phyloP scores from a whole-genome alignment of 257 asterid genomes.

The Cruciata laevipes region DNA sequence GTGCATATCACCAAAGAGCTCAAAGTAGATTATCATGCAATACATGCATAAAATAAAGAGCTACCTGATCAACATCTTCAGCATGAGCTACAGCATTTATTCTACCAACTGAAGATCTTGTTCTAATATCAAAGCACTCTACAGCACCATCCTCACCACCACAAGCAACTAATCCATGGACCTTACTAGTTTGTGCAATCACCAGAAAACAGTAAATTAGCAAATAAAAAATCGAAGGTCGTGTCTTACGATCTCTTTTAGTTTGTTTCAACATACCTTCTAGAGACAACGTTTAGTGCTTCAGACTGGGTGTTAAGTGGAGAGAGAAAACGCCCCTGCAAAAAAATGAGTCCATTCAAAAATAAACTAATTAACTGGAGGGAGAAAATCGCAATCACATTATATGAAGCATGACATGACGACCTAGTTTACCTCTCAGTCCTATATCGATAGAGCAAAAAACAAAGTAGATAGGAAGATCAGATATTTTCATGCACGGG shows the following conservation, averaged over 20 bases:
- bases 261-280: constrained; percentile 43
- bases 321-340: constrained; percentile 86
- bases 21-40: not conserved
- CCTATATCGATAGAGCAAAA: no score
- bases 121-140: constrained; percentile 88
- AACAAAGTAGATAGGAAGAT: not conserved
- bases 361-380: not conserved
- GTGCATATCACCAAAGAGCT: no score
- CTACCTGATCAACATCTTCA: constrained; percentile 70
- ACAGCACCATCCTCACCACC: constrained; percentile 98
- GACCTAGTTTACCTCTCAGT: not conserved
- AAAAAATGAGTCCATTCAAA: constrained; percentile 11
- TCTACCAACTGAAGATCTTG: constrained; percentile 85
- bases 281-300: constrained; percentile 83
- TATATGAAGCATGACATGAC: no score
- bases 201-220: constrained; percentile 6
- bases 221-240: not conserved
- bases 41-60: not conserved
- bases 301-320: constrained; percentile 85
- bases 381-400: not conserved
- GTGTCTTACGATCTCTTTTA: not conserved
- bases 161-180: constrained; percentile 81
- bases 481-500: no score
- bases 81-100: constrained; percentile 55
- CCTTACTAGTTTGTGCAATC: constrained; percentile 42